Base-by-base conservation (phyloP, 1,284 basidiomycete species). In the Ganoderma lucidum region DNA sequence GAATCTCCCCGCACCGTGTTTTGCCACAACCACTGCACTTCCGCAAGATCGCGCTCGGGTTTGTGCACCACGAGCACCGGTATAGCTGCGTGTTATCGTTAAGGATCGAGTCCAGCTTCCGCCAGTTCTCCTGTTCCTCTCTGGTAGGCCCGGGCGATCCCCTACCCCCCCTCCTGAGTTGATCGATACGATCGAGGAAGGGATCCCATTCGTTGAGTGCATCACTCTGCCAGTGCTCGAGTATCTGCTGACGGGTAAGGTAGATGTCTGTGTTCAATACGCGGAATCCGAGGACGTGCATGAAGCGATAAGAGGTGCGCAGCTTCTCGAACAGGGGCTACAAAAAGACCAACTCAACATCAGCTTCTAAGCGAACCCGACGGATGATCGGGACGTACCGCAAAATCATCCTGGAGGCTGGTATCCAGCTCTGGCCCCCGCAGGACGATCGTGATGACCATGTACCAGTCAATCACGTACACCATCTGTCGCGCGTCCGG, bases 41-140 rank as follows among this genome's bases (percentile, higher is more conserved):
- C n/a, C 82, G 82, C 63, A 89, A 74, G 2, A 81, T 80, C 5
- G 87, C 87, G 51, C 86, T 88, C 10, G 87, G 86, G 68, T 88
- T 89, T 6, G 83, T 80, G 68, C 88, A 90, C 80, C 83, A 85
- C 10, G 87, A 87, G 72, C 88, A 89, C 44, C 81, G 42, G 42
- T 42, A 45, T n/a, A 89, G 73, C 35, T 75, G 63, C 28, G 71
- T 73, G 39, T 69, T 45, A 39, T 42, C 56, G 58, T 44, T 37
- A n/a, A 44, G 44, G 6, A 48, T 37, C 30, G 45, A 45, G 42
- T 42, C 32, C 17, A 45, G 45, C 61, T 45, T 62, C 61, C 48
- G 48, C 48, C 48, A 53, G 23, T 53, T 28, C 23, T 53, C 48
- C 23, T 14, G 23, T 6, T 53, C 48, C 14, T 53, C 48, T 28